Conservation (phyloP, 1,284 basidiomycete species). For the Ustilago loliicola region DNA sequence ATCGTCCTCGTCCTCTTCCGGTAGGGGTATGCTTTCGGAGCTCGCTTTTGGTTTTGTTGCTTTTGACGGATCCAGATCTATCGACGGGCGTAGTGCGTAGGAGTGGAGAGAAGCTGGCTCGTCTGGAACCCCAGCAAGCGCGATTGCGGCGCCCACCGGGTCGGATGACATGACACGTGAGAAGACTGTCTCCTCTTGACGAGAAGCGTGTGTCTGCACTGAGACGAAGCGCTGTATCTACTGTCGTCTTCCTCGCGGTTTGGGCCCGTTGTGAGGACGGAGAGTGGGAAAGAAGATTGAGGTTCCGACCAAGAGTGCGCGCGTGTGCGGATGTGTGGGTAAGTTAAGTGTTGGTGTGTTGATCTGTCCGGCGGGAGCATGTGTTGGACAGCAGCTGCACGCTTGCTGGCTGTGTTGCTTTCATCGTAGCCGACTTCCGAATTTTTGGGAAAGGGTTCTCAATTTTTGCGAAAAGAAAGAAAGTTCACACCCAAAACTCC, state of each 20-base stretch:
- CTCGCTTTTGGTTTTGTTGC: constrained; percentile 23
- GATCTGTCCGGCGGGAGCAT: constrained; percentile 1
- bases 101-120: constrained; percentile 50
- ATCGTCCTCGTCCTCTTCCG: constrained; percentile 53
- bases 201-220: background rate
- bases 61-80: background rate
- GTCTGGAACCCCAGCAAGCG: constrained; percentile 49
- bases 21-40: constrained; percentile 37
- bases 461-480: constrained; percentile 14
- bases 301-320: constrained; percentile 5
- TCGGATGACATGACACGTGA: constrained; percentile 48
- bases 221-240: background rate
- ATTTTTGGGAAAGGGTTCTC: constrained; percentile 1
- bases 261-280: background rate
- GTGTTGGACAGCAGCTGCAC: constrained; percentile 1
- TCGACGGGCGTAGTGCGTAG: constrained; percentile 24
- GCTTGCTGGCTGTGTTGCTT: background rate
- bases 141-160: constrained; percentile 60
- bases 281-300: background rate
- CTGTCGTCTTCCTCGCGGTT: background rate
- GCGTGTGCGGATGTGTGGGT: background rate
- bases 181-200: background rate
- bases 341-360: constrained; percentile 11
- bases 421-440: constrained; percentile 29
- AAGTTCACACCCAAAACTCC: constrained; percentile 30